A percentile compares a stretch with the other conserved stretches of the same genome.
These are phyloP conservation scores for Eucommia ulmoides DNA, from an alignment of 257 asterid genomes.

Conservation along the genomic window DNA sequence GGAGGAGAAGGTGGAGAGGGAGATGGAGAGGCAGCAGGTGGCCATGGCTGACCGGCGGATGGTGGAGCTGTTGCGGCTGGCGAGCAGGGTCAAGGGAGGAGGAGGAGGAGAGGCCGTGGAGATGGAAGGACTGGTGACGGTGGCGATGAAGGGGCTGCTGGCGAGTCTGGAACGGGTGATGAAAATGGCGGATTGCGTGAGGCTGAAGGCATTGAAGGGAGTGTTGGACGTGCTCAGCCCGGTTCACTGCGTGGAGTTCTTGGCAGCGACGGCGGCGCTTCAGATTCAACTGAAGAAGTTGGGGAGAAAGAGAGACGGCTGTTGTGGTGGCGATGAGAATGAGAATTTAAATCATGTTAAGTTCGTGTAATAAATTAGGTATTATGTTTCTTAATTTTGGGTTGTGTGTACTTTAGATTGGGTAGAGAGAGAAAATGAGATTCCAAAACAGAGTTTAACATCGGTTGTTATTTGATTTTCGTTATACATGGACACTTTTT, in stretches of 20 bases:
- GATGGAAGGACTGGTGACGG: slow-evolving; percentile 25
- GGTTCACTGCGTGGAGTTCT: slow-evolving; percentile 31
- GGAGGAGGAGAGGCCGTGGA: not conserved
- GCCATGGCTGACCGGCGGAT: slow-evolving; percentile 38
- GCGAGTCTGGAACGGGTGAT: slow-evolving; percentile 38
- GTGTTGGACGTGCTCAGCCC: slow-evolving; percentile 42
- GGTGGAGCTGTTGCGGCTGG: slow-evolving; percentile 36
- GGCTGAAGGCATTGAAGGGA: slow-evolving; percentile 46
- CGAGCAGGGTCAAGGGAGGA: not conserved
- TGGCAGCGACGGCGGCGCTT: slow-evolving; percentile 31
- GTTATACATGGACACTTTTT: no score
- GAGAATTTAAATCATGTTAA: no score
- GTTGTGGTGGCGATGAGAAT: not conserved
- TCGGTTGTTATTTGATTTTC: no score
- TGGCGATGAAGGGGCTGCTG: slow-evolving; percentile 23
- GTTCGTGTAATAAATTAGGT: no score
- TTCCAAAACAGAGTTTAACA: no score
- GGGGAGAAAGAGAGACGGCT: slow-evolving; percentile 14
- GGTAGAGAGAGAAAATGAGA: no score
- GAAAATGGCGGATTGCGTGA: slow-evolving; percentile 63
- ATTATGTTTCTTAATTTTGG: no score
- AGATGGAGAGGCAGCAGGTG: slow-evolving; percentile 70
- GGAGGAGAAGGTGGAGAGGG: slow-evolving; percentile 58
- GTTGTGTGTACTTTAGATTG: no score
- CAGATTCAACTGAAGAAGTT: slow-evolving; percentile 31